phyloP scores from a whole-genome alignment of 306 rosid species.

The Quercus alba region DNA sequence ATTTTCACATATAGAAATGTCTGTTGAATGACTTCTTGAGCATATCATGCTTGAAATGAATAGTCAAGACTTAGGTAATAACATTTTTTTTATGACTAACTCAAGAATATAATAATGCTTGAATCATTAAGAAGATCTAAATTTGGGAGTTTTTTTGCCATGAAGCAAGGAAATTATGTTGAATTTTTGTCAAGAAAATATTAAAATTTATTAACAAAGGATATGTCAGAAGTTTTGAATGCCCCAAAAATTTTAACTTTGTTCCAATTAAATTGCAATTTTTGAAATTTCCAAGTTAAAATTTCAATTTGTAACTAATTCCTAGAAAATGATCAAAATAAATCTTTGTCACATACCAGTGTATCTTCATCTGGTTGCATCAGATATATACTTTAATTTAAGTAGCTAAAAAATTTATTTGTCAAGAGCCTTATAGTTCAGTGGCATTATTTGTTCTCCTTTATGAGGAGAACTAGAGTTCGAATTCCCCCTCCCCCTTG shows the following conservation, averaged over 20 bases:
- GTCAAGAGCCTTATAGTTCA: too few species aligned
- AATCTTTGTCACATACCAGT: not conserved
- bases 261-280: slow-evolving; percentile 3
- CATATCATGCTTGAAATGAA: not conserved
- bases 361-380: not conserved
- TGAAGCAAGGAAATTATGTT: not conserved
- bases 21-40: not conserved
- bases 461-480: too few species aligned
- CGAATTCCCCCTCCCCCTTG: too few species aligned
- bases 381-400: not conserved
- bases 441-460: too few species aligned
- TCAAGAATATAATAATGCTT: too few species aligned
- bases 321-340: not conserved
- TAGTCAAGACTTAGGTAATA: not conserved
- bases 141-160: not conserved
- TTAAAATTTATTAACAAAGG: not conserved
- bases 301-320: not conserved
- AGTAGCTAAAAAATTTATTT: too few species aligned
- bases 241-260: not conserved
- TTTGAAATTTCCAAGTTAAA: slow-evolving; percentile 9
- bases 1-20: not conserved
- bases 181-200: not conserved
- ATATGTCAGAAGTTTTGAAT: not conserved
- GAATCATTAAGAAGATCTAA: not conserved
- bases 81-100: not conserved